A percentile compares a stretch with the other conserved stretches of the same genome.
These are phyloP conservation scores for Perkinsus marinus DNA, from an alignment of 169 alveolate species.

Conservation along the genomic window DNA sequence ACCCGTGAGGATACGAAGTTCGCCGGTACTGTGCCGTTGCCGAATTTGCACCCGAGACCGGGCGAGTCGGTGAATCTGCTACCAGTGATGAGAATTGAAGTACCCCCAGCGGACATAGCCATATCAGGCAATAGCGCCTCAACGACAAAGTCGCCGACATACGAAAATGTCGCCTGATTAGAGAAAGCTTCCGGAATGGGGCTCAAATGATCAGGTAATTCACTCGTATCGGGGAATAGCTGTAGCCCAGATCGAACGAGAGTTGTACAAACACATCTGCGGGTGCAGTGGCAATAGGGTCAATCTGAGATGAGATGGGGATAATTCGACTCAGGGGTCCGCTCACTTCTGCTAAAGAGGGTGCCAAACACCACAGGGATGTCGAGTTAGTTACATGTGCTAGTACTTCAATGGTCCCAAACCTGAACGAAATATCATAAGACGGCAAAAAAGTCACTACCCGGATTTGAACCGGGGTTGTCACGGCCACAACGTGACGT, in stretches of 20 bases:
- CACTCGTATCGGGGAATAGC: background rate
- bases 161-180: background rate
- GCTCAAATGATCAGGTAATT: background rate
- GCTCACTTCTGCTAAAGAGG: background rate
- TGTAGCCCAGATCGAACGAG: background rate
- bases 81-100: background rate
- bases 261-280: background rate
- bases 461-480: background rate
- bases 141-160: background rate
- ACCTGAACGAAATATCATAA: background rate
- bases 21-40: background rate
- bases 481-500: background rate
- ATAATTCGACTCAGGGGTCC: too few relatives aligned
- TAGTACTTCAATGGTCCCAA: background rate
- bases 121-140: background rate
- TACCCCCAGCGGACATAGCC: background rate
- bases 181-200: background rate
- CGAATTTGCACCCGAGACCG: background rate
- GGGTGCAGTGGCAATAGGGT: background rate
- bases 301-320: background rate
- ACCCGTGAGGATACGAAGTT: background rate
- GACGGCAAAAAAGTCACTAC: background rate
- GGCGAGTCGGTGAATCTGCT: conserved; percentile 2
- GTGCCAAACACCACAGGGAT: background rate
- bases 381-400: background rate